Evolutionary conservation across 768 basidiomycete genomes (phyloP).

Genomic region (Termitomyces sp.): DNA sequence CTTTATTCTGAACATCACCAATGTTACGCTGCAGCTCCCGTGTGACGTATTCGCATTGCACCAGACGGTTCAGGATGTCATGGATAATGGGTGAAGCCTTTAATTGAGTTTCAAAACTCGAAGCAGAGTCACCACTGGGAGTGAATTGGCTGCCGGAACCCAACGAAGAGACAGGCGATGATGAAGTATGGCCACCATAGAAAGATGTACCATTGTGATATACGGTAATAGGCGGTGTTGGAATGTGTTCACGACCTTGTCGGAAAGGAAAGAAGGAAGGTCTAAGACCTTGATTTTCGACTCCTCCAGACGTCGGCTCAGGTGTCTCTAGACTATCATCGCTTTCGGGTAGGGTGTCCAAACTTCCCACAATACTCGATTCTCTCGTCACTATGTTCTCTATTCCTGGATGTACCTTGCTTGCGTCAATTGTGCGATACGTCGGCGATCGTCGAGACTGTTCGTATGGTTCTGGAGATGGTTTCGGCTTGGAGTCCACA

Average conservation of each 20-base stretch:
- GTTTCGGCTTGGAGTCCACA: slow-evolving; percentile 30
- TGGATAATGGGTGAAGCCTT: slow-evolving; percentile 71
- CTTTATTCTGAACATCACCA: slow-evolving; percentile 70
- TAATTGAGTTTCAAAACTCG: slow-evolving; percentile 67
- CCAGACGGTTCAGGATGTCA: slow-evolving; percentile 71
- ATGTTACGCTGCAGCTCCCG: slow-evolving; percentile 74
- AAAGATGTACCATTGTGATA: slow-evolving; percentile 34
- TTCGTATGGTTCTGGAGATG: slow-evolving; percentile 32
- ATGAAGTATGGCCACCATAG: slow-evolving; percentile 47
- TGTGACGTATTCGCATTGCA: slow-evolving; percentile 63
- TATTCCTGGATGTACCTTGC: slow-evolving; percentile 33
- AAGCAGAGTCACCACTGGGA: slow-evolving; percentile 38
- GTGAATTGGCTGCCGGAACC: slow-evolving; percentile 68
- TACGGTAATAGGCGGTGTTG: slow-evolving; percentile 43
- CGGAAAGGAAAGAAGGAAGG: slow-evolving; percentile 35
- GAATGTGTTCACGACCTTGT: slow-evolving; percentile 31
- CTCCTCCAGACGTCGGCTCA: slow-evolving; percentile 23
- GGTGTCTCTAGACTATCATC: slow-evolving; percentile 40
- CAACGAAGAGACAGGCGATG: slow-evolving; percentile 75
- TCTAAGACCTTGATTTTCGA: slow-evolving; percentile 13
- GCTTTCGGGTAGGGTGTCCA: slow-evolving; percentile 51
- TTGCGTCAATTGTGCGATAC: slow-evolving; percentile 39
- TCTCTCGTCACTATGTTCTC: slow-evolving; percentile 40
- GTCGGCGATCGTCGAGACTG: slow-evolving; percentile 41
- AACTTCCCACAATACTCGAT: slow-evolving; percentile 40